Conservation (phyloP, 2,329 filamentous ascomycete species). For the Pseudocercospora fuligena region DNA sequence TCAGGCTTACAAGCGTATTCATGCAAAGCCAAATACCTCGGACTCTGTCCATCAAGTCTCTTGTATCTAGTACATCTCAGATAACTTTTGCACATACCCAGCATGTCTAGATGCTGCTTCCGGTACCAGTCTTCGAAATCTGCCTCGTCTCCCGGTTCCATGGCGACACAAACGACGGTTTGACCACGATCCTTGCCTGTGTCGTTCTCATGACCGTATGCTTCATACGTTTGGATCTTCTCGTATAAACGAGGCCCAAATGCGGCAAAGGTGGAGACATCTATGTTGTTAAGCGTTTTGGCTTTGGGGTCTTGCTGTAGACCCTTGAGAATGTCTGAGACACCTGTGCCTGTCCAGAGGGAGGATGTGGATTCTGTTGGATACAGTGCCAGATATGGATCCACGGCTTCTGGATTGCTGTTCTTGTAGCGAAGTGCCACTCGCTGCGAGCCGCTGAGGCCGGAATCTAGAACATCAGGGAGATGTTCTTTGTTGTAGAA, state of each 20-base stretch:
- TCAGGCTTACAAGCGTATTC: slow-evolving; percentile 31
- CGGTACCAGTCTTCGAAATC: slow-evolving; percentile 39
- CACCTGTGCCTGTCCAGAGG: neutral
- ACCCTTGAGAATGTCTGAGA: slow-evolving; percentile 15
- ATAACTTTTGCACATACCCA: slow-evolving; percentile 31
- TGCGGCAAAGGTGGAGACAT: slow-evolving; percentile 17
- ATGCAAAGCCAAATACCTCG: slow-evolving; percentile 32
- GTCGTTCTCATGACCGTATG: slow-evolving; percentile 15
- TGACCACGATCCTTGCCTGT: slow-evolving; percentile 13
- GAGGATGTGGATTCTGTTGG: slow-evolving; percentile 9
- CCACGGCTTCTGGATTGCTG: slow-evolving; percentile 14
- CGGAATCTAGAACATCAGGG: neutral
- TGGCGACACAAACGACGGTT: slow-evolving; percentile 24
- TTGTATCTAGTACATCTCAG: slow-evolving; percentile 33
- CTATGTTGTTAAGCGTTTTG: slow-evolving; percentile 17
- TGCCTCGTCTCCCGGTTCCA: slow-evolving; percentile 33
- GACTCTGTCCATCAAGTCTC: slow-evolving; percentile 19
- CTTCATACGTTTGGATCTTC: slow-evolving; percentile 30
- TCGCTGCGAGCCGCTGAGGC: slow-evolving; percentile 7
- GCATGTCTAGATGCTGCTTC: slow-evolving; percentile 35
- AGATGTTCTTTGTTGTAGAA: slow-evolving; percentile 19
- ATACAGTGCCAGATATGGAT: slow-evolving; percentile 30
- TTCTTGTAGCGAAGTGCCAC: slow-evolving; percentile 29
- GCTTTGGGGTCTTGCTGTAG: slow-evolving; percentile 15
- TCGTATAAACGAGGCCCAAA: slow-evolving; percentile 24